These are phyloP conservation scores for Heliamphora exappendiculata DNA, from an alignment of 148 eudicot species.

Conservation along the genomic window DNA sequence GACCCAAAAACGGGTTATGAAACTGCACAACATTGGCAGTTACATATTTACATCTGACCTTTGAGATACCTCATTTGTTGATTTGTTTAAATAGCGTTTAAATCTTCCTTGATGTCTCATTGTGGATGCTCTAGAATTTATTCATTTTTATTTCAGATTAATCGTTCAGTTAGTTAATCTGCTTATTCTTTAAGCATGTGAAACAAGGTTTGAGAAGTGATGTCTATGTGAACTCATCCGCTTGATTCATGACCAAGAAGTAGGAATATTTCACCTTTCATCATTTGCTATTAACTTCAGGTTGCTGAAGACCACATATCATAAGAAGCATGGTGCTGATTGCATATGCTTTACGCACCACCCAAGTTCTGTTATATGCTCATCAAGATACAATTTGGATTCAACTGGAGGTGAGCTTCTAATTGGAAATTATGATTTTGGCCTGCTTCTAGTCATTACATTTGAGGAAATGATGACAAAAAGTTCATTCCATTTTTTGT, in stretches of 20 bases:
- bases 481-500: conserved; percentile 12
- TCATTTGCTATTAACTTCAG: conserved; percentile 33
- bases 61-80: not conserved
- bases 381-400: conserved; percentile 72
- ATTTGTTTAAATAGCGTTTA: not conserved
- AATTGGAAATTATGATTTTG: not conserved
- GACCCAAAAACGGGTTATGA: not conserved
- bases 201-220: not conserved
- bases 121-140: not conserved
- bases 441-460: not conserved
- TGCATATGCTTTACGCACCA: conserved; percentile 96
- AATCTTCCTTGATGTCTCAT: not conserved
- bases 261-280: conserved; percentile 1
- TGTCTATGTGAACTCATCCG: not conserved
- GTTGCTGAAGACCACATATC: conserved; percentile 89
- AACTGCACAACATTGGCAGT: not conserved
- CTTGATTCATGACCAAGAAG: not conserved
- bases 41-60: not conserved
- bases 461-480: conserved; percentile 2
- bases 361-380: conserved; percentile 77
- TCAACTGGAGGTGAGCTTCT: conserved; percentile 55
- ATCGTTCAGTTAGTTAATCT: not conserved
- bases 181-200: conserved; percentile 1
- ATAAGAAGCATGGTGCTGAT: conserved; percentile 94
- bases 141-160: not conserved